Evolutionary conservation across 1,284 basidiomycete species (phyloP), one percentile per base, ranked within the genome.

Genomic region (Pyrrhoderma lamaoense): DNA sequence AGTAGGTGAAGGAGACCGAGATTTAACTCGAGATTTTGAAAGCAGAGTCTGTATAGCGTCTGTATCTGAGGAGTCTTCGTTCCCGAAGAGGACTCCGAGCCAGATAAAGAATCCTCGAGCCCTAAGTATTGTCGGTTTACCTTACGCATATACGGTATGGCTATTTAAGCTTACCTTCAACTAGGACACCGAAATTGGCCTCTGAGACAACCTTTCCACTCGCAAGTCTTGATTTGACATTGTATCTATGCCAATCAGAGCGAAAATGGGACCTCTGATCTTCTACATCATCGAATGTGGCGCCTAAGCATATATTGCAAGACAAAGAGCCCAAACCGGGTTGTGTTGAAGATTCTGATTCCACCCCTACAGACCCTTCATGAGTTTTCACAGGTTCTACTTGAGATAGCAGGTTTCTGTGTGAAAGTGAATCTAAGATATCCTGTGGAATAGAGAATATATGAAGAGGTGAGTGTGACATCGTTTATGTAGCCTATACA

Each of bases 221-320:
- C 49, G 70, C 70, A 34, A 93, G 68, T 52, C 81, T 83, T 44
- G 80, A 76, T 67, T 95, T 96, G 56, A 94, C 89, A 64, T 99
- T 99, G 70, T 96, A 98, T 49, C 93, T 78, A 75, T 99, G 95
- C 95, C 95, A 98, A 67, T 98, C 94, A 23, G 90, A 91, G 61
- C 86, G 84, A 65, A 92, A 97, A 67, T 99, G 95, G 1, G 72
- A 67, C 43, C 94, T 77, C 63, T 97, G 93, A 49, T 89, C 86
- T 25, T 89, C 80, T 2, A 95, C 79, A 49, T 85, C 82, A 22
- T 16, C 38, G 57, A 98, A 97, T 0, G 70, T 62, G 1, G 77
- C 74, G 1, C 82, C 84, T 4, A 82, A 75, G 61, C 92, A 95
- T 49, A 92, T 72, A 54, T 82, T 88, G 64, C 92, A 95, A 2